Conservation (phyloP, 371 early-diverging fungal genomes). For the Actinomortierella wolfii region DNA sequence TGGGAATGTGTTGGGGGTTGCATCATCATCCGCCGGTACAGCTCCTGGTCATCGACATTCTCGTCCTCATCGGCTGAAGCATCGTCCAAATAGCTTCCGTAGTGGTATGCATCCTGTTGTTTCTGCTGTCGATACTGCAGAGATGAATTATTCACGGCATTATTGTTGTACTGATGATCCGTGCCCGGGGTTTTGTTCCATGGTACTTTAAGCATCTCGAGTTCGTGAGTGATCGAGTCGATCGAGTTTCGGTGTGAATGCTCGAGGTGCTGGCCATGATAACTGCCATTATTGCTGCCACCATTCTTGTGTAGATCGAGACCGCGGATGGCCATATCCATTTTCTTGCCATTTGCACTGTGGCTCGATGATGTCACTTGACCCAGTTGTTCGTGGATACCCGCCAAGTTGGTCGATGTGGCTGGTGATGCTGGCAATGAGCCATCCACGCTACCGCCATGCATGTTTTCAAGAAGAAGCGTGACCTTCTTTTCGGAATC, state of each 20-base stretch:
- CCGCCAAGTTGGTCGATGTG: constrained; percentile 31
- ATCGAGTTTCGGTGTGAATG: constrained; percentile 24
- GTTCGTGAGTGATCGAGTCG: constrained; percentile 44
- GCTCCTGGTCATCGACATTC: constrained; percentile 27
- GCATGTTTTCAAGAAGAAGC: constrained; percentile 37
- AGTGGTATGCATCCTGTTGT: constrained; percentile 13
- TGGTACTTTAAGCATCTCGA: constrained; percentile 44
- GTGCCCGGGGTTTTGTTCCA: constrained; percentile 26
- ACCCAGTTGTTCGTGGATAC: constrained; percentile 27
- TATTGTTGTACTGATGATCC: constrained; percentile 4
- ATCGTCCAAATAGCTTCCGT: constrained; percentile 10
- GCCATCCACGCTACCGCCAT: constrained; percentile 9
- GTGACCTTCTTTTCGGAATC: constrained; percentile 43
- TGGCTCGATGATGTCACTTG: constrained; percentile 5
- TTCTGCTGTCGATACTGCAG: constrained; percentile 11
- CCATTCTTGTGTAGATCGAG: no score
- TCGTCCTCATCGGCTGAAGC: constrained; percentile 18
- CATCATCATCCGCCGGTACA: constrained; percentile 3
- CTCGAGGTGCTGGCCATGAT: no score
- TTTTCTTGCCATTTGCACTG: not conserved
- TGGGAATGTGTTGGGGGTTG: not conserved
- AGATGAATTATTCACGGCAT: not conserved
- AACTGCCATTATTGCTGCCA: no score
- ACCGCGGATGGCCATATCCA: no score
- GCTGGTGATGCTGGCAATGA: constrained; percentile 31